A percentile compares a stretch with the other conserved stretches of the same genome.
phyloP scores from a whole-genome alignment of 73 alveolate species.

The Paraurostyla sp. region DNA sequence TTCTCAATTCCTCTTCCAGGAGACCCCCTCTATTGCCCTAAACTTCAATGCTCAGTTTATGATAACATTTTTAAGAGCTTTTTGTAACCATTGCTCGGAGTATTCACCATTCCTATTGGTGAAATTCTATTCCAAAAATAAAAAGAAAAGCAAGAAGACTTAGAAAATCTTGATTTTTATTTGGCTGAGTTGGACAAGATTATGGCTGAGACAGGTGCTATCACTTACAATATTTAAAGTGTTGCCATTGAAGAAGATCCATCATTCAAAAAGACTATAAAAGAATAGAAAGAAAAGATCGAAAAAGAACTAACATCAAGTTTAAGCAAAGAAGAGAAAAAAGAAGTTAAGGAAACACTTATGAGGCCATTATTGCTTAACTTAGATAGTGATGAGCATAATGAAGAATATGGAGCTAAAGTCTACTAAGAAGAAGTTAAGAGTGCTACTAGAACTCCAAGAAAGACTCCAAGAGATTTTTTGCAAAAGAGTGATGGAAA shows the following conservation, averaged over 20 bases:
- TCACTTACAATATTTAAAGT: conserved; percentile 13
- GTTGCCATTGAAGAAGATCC: not conserved
- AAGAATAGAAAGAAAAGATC: not conserved
- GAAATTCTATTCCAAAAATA: conserved; percentile 71
- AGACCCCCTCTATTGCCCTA: conserved; percentile 84
- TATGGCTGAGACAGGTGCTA: conserved; percentile 32
- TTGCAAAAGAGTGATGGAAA: not conserved
- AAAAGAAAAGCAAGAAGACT: conserved; percentile 77
- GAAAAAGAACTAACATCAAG: not conserved
- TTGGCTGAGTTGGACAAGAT: conserved; percentile 68
- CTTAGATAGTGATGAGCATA: conserved; percentile 3
- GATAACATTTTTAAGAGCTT: conserved; percentile 93
- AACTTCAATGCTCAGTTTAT: conserved; percentile 87
- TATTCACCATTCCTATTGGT: conserved; percentile 88
- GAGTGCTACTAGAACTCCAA: conserved; percentile 41
- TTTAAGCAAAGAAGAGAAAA: not conserved
- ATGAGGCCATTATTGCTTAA: conserved; percentile 15
- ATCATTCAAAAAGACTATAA: not conserved
- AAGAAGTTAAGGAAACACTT: not conserved
- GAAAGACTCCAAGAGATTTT: conserved; percentile 29
- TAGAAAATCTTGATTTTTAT: conserved; percentile 64
- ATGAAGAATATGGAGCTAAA: not conserved
- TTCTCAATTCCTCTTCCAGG: conserved; percentile 91
- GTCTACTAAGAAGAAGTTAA: not conserved
- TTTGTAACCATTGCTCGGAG: conserved; percentile 92